Base-by-base conservation (phyloP, 345 rosid genomes). In the Eucalyptus grandis region DNA sequence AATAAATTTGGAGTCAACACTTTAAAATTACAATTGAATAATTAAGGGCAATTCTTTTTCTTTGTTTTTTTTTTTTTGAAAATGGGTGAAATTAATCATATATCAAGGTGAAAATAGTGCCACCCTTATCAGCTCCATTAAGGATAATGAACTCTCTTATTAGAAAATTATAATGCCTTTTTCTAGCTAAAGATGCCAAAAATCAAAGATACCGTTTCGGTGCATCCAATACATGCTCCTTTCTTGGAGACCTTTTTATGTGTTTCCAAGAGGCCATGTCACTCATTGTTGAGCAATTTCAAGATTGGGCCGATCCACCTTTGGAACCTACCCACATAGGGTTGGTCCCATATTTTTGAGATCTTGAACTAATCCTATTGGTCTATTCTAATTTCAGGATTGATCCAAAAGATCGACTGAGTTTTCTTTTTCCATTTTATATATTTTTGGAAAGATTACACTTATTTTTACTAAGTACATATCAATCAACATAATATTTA, bases 351-450 rank as follows among this genome's bases (percentile, higher is more conserved):
- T 24, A 56, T 56, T 56, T 56, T 56, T 24, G 62, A 56, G 62
- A 56, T 56, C 6, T 56, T 4, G 14, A 56, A 24, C 13, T 13
- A 9, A 56, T 56, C 1, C 2, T 24, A 0, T 24, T 1, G 30
- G 30, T 24, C 3, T 11, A 1, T 2, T 24, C 62, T 24, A 24
- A 12, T 56, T 56, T 26, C 0, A 3, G 1, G 6, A 26, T 56
- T 56, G 30, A 24, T 56, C 6, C 30, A 56, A 56, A 56, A 56
- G 30, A 2, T 10, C 0, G 6, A 0, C 2, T 1, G 13, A 56
- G 3, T 4, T 56, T 8, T 56, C 2, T 9, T 22, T 24, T 24
- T 4, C 0, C 27, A 56, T 9, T 56, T 56, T 10, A 22, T 56
- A 30, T 56, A 56, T 0, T 56, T 24, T 22, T 21, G 11, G 58